Evolutionary conservation across 371 early-diverging fungal genomes (phyloP), one percentile per base, ranked within the genome.

Genomic region (Dinochytrium kinnereticum): DNA sequence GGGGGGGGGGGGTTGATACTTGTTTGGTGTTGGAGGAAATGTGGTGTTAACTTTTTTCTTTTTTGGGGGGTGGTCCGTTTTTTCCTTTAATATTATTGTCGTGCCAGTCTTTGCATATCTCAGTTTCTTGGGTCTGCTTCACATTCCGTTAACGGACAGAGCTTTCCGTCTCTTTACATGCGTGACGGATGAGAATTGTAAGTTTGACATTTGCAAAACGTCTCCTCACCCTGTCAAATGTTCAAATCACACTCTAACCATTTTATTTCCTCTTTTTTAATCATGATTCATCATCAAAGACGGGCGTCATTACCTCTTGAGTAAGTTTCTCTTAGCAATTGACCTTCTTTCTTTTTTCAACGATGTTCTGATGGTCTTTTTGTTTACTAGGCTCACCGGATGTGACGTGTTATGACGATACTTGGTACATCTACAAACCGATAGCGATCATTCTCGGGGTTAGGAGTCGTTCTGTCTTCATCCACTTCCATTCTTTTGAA

Each of bases 101-200:
- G n/a, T 0, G 21, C 31, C 57, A 74, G 75, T 69, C 15, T 61
- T 69, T 50, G 75, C 69, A 10, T 74, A 67, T 53, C 68, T 59
- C 37, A 69, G 64, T 53, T 69, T 69, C 31, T n/a, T 74, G 7
- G 49, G 59, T 49, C 36, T 74, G 19, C 36, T 74, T 0, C 75
- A 74, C 31, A 69, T 74, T 1, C 75, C 75, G 21, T 36, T 74
- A 0, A 74, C 75, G 13, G 75, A 69, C 24, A 34, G 64, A 17
- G 70, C 75, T 50, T 65, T 74, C 7, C 10, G 65, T 24, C 17
- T 65, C 30, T 74, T 74, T 53, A 67, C 67, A 1, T 74, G 75
- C 31, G 53, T 74, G 33, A 49, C 37, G 17, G 75, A 74, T 44
- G 64, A 69, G 15, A n/a, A 69, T 36, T 69, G 69, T 51, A 69